Base-by-base conservation (phyloP, 108 stramenopile genomes). In the Tribonema minus region DNA sequence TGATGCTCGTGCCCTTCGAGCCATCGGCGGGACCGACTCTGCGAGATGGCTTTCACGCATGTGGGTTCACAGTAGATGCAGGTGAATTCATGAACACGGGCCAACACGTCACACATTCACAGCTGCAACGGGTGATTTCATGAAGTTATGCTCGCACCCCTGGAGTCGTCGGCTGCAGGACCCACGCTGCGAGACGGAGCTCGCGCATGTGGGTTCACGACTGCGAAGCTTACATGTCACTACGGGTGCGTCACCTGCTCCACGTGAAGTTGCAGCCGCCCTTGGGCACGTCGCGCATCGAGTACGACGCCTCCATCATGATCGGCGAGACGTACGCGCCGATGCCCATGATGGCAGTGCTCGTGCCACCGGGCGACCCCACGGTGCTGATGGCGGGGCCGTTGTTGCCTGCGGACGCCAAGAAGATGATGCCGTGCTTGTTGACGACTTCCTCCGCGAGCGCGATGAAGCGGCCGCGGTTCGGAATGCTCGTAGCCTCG, bases 341-440 rank as follows among this genome's bases (percentile, higher is more conserved):
- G 9, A 95, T 91, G 31, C 81, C 79, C 35, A 93, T 87, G 32
- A 91, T 67, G 63, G 85, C 80, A 3, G 87, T 64, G 27, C 85
- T 78, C 32, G 89, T 85, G 2, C 88, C 91, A 0, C 92, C 95
- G 25, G 94, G 95, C 2, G 91, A 83, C 26, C 92, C 93, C 12
- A 93, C 86, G 0, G 94, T 94, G 28, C 88, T 82, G 0, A 96
- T 71, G 1, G 92, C 94, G 0, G 95, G 95, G 0, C 95, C 95
- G 82, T 92, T 88, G 80, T 96, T 96, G 5, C 95, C 94, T 0
- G 95, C 93, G 28, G 84, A 81, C 0, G 91, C 76, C 64, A 95
- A 82, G 27, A 93, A 89, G 6, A 88, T 62, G 54, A 94, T 87
- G 60, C 91, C 90, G 63, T 90, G 88, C 61, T 90, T 88, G 40